phyloP scores from a whole-genome alignment of 2,329 filamentous ascomycete species.

The Paecilomyces niveus region DNA sequence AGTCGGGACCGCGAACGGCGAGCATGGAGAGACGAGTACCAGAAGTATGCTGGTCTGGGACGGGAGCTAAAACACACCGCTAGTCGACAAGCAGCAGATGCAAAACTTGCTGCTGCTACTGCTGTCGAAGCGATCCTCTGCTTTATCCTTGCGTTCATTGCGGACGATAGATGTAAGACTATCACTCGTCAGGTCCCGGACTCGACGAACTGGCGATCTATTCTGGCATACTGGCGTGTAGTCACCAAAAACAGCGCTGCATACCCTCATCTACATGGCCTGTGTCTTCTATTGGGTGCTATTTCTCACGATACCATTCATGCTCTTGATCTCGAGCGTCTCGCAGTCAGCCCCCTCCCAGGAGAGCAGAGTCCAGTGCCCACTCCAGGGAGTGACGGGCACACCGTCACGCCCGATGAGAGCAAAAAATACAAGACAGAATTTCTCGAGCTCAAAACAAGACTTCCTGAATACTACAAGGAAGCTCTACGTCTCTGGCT shows the following conservation, averaged over 20 bases:
- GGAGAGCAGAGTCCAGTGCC: constrained; percentile 31
- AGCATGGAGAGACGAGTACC: constrained; percentile 37
- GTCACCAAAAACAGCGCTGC: constrained; percentile 31
- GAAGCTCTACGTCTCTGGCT: constrained; percentile 39
- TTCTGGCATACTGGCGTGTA: constrained; percentile 41
- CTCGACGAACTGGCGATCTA: constrained; percentile 39
- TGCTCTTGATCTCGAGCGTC: constrained; percentile 36
- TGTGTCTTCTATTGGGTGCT: constrained; percentile 41
- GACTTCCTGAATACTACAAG: constrained; percentile 33
- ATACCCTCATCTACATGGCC: constrained; percentile 35
- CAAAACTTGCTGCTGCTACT: constrained; percentile 32
- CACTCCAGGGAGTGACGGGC: constrained; percentile 39
- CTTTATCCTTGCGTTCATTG: constrained; percentile 41
- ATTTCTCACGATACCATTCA: constrained; percentile 41
- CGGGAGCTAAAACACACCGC: constrained; percentile 41
- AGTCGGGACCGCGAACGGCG: constrained; percentile 29
- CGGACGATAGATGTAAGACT: constrained; percentile 33
- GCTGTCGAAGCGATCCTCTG: constrained; percentile 41
- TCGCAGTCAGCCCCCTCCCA: constrained; percentile 33
- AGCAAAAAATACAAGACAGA: constrained; percentile 30
- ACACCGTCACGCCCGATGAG: constrained; percentile 29
- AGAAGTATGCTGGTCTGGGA: constrained; percentile 36
- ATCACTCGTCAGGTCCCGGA: constrained; percentile 30
- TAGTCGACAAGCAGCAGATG: constrained; percentile 27
- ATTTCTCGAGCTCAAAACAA: constrained; percentile 32